Base-by-base conservation (phyloP, 2,329 filamentous ascomycete species). In the Claviceps paspali region DNA sequence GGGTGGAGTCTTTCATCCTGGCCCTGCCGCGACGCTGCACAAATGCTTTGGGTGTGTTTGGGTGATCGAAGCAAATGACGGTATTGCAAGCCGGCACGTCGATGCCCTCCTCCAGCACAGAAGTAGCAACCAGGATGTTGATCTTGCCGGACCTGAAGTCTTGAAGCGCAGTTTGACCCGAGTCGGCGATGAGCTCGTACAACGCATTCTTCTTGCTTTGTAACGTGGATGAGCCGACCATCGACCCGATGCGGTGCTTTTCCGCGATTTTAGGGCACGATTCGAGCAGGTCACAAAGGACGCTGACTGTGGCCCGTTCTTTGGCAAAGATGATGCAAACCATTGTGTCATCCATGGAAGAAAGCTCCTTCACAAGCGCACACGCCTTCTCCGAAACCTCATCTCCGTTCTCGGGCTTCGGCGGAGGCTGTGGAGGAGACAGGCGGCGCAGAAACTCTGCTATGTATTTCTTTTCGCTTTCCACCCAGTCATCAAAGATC, bases 271-370 rank as follows among this genome's bases (percentile, higher is more conserved):
- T 43, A 0, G 76, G 68, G 43, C 77, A 68, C 0, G 60, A 47
- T 0, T 62, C 61, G 1, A 85, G 53, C 2, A 84, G 49, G 5
- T 75, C 63, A 2, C 65, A 56, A 22, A 87, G 57, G 4, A 82
- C 66, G 6, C 63, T 64, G 1, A 76, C 76, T 0, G 72, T 75
- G 1, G 66, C 66, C 35, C 78, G 61, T 48, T 82, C 72, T 40
- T 70, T 62, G 18, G 73, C 80, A 45, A 87, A 87, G 0, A 86
- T 56, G 12, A 87, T 75, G 0, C 76, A 75, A 4, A 69, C 65
- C 0, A 63, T 54, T 2, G 56, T 50, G 1, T 63, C 53, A 2
- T 66, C 53, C 10, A 58, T 51, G 2, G 50, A 48, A 2, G 71
- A 44, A 12, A 80, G 64, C 4, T 70, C 57, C 4, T 54, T 39